Base-by-base conservation (phyloP, 345 rosid genomes). In the Gynandropsis gynandra region DNA sequence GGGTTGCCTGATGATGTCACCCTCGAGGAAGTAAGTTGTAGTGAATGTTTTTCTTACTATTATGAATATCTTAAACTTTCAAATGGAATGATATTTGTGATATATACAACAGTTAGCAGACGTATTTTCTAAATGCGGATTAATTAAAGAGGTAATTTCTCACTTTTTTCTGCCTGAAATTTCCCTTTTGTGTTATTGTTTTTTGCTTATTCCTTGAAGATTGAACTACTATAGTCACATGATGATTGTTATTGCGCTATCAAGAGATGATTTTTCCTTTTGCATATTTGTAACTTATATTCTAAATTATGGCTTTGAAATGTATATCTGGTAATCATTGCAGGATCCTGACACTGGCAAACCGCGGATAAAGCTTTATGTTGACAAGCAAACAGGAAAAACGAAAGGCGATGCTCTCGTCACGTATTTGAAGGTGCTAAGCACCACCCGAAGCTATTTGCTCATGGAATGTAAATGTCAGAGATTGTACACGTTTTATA, bases 121-220 rank as follows among this genome's bases (percentile, higher is more conserved):
- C 77, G 89, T 77, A 58, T 93, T 93, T 61, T 81, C 95, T 64
- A 93, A 93, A 76, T 93, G 99, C 52, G 97, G 99, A 56, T 78
- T 88, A 69, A 83, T 93, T 57, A 93, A 88, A 65, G 99, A 88
- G 95, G 99, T 88, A 76, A 31, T 15, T 27, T 55, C 45, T 48
- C 43, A 34, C 14, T 61, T 8, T 37, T 41, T 38, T 56, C 31
- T 43, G 53, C 47, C 14, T 12, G 39, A 34, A 37, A 14, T 32
- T 42, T 32, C 13, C 8, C 0, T 58, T 21, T 20, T 39, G 10
- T 54, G 32, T 14, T 16, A 32, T 10, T 46, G 35, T 41, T 35
- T 53, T 47, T 21, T 54, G 42, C n/a, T 42, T 35, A 47, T 36
- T 36, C 13, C 40, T 36, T 36, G 5, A n/a, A 36, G 0, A 36